These are phyloP conservation scores for Leavenworthia alabamica DNA, from an alignment of 345 rosid genomes.

Conservation along the genomic window DNA sequence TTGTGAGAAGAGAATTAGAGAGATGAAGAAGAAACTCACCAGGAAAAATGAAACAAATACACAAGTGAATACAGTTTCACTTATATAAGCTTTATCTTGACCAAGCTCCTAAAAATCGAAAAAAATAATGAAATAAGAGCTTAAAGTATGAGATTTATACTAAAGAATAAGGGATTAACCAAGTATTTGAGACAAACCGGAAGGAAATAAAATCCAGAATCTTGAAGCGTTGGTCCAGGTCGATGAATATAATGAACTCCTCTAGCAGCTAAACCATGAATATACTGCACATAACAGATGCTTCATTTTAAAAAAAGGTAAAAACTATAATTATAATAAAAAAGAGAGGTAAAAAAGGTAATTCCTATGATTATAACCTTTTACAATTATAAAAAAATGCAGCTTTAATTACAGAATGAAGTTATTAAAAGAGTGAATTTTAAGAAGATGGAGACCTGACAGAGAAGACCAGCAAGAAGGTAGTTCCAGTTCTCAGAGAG, in stretches of 20 bases:
- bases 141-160: not conserved
- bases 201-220: conserved; percentile 69
- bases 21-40: conserved; percentile 45
- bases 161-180: not conserved
- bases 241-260: conserved; percentile 92
- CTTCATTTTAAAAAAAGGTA: not conserved
- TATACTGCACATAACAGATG: conserved; percentile 47
- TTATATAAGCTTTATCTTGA: conserved; percentile 77
- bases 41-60: conserved; percentile 61
- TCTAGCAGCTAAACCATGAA: conserved; percentile 81
- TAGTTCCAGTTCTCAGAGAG: conserved; percentile 84
- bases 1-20: not conserved
- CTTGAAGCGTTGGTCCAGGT: conserved; percentile 88
- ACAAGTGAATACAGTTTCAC: conserved; percentile 68
- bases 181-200: conserved; percentile 48
- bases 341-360: not conserved
- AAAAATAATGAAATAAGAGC: not conserved
- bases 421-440: not conserved
- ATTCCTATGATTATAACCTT: conserved; percentile 30
- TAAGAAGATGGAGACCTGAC: conserved; percentile 49
- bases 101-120: conserved; percentile 66
- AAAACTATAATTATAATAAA: not conserved
- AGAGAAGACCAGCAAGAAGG: conserved; percentile 78
- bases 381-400: no score
- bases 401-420: conserved; percentile 5